Base-by-base conservation (phyloP, 164 flowering plant species). In the Dillenia suffruticosa region DNA sequence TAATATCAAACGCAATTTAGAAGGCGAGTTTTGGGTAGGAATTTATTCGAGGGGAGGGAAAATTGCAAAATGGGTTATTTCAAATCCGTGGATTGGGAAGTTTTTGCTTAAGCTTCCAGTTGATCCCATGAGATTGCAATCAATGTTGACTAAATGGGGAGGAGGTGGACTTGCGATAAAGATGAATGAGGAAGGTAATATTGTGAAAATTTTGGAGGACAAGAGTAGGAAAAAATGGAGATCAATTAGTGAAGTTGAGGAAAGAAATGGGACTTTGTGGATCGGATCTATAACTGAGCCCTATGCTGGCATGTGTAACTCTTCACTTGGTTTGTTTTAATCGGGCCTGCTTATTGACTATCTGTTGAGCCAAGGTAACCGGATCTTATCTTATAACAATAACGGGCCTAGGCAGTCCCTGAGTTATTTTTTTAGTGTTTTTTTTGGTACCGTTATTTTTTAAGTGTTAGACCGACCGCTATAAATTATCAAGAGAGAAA, bases 201-300 rank as follows among this genome's bases (percentile, higher is more conserved):
- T 78, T 3, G 6, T 75, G 57, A 72, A 70, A 43, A 51, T 62
- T 0, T 51, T 77, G 50, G 83, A 74, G 14, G 76, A 63, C 7
- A 59, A 16, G 16, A 54, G 57, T 49, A 68, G 65, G 5, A 54
- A 48, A 7, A 54, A 13, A 10, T 64, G 61, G 66, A 58, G 11
- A 10, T 61, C 76, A 12, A 61, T 74, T 15, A 70, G 79, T 68
- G 87, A 82, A 61, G 84, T 77, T 12, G 58, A 65, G 50, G 86
- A 78, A 60, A 61, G 46, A 62, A 64, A 76, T 64, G 79, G 84
- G 40, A 24, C 11, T 15, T 63, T 84, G 40, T 82, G 84, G 86
- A 60, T 84, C 19, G 89, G 89, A 0, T 84, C 89, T 10, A 72
- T 84, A 0, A 58, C 17, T 26, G 58, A 26, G 57, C 75, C 84